phyloP scores from a whole-genome alignment of 225 moss, liverwort and hornwort species.

The Pseudisothecium myosuroides region DNA sequence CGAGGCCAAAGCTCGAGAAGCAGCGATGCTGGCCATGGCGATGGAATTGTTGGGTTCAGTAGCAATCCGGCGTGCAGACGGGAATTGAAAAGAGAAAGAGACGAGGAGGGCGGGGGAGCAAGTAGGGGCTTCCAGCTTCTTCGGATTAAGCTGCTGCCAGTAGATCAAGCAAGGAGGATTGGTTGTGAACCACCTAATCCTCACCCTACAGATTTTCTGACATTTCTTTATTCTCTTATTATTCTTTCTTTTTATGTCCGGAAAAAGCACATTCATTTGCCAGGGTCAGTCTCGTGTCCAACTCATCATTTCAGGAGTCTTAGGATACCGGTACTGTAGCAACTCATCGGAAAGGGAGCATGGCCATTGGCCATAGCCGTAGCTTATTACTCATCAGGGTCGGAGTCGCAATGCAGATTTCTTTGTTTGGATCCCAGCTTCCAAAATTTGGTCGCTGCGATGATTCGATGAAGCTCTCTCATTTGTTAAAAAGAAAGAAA shows the following conservation, averaged over 20 bases:
- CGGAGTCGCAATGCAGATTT: neutral
- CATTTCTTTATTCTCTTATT: neutral
- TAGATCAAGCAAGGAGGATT: neutral
- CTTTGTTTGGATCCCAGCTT: neutral
- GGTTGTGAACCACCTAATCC: slow-evolving; percentile 28
- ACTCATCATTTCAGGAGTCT: slow-evolving; percentile 8
- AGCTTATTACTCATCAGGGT: neutral
- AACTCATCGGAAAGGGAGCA: neutral
- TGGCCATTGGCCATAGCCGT: neutral
- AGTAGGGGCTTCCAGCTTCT: neutral
- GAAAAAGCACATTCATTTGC: neutral
- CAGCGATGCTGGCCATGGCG: slow-evolving; percentile 19
- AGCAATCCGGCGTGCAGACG: neutral
- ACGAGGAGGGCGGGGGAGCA: neutral
- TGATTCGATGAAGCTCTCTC: neutral
- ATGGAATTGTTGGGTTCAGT: neutral
- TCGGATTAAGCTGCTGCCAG: neutral
- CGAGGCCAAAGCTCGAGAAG: slow-evolving; percentile 20
- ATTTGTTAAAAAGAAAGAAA: too few species aligned
- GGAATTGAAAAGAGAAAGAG: neutral
- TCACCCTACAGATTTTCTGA: slow-evolving; percentile 21
- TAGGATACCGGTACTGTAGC: neutral
- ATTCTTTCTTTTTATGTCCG: neutral
- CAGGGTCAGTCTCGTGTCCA: neutral
- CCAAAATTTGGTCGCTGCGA: neutral